Percentiles rank a stretch among this genome's conserved stretches.
Evolutionary conservation across 1,284 basidiomycete genomes (phyloP).

Genomic region (Coniophora puteana): DNA sequence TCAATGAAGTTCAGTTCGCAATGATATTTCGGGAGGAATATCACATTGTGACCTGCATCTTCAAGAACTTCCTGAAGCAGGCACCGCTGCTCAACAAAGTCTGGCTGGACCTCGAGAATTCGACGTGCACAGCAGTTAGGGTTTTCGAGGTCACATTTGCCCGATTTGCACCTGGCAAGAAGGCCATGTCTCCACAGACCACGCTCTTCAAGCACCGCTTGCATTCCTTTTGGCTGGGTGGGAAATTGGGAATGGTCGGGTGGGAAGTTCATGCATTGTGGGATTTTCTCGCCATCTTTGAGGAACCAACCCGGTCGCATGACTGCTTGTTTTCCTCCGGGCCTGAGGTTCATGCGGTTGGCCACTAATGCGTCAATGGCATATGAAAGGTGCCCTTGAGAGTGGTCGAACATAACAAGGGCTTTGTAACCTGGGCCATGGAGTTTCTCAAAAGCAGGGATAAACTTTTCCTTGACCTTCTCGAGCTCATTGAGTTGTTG

Average conservation of each 20-base stretch:
- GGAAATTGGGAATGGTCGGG: slow-evolving; percentile 24
- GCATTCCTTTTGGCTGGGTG: slow-evolving; percentile 30
- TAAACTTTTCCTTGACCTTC: slow-evolving; percentile 13
- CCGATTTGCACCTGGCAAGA: slow-evolving; percentile 13
- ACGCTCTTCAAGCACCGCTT: slow-evolving; percentile 27
- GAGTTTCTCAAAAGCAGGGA: slow-evolving; percentile 11
- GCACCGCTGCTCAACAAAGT: slow-evolving; percentile 24
- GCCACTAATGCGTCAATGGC: slow-evolving; percentile 14
- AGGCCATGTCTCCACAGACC: slow-evolving; percentile 21
- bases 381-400: slow-evolving; percentile 21
- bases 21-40: background rate
- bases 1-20: slow-evolving; percentile 6
- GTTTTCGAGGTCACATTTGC: slow-evolving; percentile 3
- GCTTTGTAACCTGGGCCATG: slow-evolving; percentile 16
- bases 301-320: slow-evolving; percentile 22
- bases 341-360: slow-evolving; percentile 16
- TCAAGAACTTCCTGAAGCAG: slow-evolving; percentile 28
- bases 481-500: background rate
- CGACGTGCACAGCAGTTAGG: slow-evolving; percentile 15
- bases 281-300: slow-evolving; percentile 6
- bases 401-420: slow-evolving; percentile 19
- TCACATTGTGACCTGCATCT: slow-evolving; percentile 19
- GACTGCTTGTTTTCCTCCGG: slow-evolving; percentile 19
- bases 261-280: slow-evolving; percentile 32
- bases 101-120: slow-evolving; percentile 16